Evolutionary conservation across 2,329 filamentous ascomycete species (phyloP).

Genomic region (Colletotrichum lini): DNA sequence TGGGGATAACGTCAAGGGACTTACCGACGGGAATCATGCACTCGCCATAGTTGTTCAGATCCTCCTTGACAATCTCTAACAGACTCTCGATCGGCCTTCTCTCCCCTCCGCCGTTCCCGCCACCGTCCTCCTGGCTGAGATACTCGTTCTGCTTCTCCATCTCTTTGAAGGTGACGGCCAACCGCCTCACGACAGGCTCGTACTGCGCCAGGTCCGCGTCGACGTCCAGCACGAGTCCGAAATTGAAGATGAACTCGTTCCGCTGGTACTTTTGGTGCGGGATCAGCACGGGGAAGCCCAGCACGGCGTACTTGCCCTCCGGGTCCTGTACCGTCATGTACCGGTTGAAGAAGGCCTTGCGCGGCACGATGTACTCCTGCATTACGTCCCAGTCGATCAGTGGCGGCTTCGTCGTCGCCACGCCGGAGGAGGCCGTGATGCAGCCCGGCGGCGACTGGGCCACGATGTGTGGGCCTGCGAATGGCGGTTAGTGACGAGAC

Average conservation of each 20-base stretch:
- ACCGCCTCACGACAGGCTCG: slow-evolving; percentile 86
- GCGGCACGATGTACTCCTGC: slow-evolving; percentile 93
- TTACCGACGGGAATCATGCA: slow-evolving; percentile 97
- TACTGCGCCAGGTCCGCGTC: slow-evolving; percentile 81
- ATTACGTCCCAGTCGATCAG: slow-evolving; percentile 90
- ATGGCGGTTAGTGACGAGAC: neutral
- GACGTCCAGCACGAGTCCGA: slow-evolving; percentile 83
- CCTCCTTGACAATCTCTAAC: slow-evolving; percentile 84
- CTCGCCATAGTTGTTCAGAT: slow-evolving; percentile 96
- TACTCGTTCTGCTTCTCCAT: slow-evolving; percentile 94
- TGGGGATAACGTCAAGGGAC: slow-evolving; percentile 47
- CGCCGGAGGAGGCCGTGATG: slow-evolving; percentile 63
- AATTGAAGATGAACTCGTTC: slow-evolving; percentile 99
- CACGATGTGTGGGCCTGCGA: slow-evolving; percentile 72
- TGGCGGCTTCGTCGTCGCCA: slow-evolving; percentile 65
- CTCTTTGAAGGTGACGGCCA: slow-evolving; percentile 88
- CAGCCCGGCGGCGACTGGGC: slow-evolving; percentile 75
- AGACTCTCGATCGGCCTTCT: slow-evolving; percentile 85
- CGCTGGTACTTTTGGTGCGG: slow-evolving; percentile 85
- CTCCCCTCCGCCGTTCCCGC: slow-evolving; percentile 27
- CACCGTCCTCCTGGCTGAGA: slow-evolving; percentile 73
- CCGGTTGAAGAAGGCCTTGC: slow-evolving; percentile 94
- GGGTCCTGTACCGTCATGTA: slow-evolving; percentile 85
- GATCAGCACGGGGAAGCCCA: slow-evolving; percentile 92
- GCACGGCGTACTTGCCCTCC: slow-evolving; percentile 78